Base-by-base conservation (phyloP, 2,329 filamentous ascomycete genomes). In the Elsinoe arachidis region DNA sequence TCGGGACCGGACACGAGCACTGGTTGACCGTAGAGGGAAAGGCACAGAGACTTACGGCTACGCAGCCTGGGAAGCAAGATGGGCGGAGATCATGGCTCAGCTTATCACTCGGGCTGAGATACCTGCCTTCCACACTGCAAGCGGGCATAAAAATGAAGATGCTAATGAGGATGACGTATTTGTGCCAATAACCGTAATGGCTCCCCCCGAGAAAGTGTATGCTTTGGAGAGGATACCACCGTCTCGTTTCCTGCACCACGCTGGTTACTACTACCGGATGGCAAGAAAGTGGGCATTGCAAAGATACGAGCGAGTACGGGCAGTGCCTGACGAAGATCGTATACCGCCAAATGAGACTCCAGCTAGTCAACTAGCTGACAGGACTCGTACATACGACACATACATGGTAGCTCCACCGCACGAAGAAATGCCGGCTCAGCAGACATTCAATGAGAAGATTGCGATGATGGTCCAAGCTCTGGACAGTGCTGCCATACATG, bases 21-120 rank as follows among this genome's bases (percentile, higher is more conserved):
- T 96, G 55, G 77, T 96, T 14, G 89, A 96, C 66, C 81, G 88
- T 15, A 84, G 87, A 63, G 91, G 90, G 3, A 88, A 88, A 64
- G 92, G 92, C 0, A 90, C 88, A 2, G 82, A 84, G 33, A 95
- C 89, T 63, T 97, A 97, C 69, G 89, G 90, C 5, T 97, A 91
- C 88, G 82, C 90, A 66, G 91, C 92, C 1, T 99, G 92, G 91
- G 87, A 96, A 72, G 84, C 88, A 39, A 81, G 88, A 57, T 86
- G 83, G 83, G 79, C 81, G 14, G 74, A 76, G 60, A 72, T 79
- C 26, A 84, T 86, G 79, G 81, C 80, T 3, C 74, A 86, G 60
- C 70, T 84, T 4, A 77, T 85, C 15, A 73, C 75, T 44, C 74
- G 76, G 53, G 76, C 79, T 21, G 73, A 78, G 15, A 64, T 83